Percentiles rank a stretch among this genome's conserved stretches.
Conservation (phyloP, 352 stramenopile genomes). For the Saprolegnia diclina region DNA sequence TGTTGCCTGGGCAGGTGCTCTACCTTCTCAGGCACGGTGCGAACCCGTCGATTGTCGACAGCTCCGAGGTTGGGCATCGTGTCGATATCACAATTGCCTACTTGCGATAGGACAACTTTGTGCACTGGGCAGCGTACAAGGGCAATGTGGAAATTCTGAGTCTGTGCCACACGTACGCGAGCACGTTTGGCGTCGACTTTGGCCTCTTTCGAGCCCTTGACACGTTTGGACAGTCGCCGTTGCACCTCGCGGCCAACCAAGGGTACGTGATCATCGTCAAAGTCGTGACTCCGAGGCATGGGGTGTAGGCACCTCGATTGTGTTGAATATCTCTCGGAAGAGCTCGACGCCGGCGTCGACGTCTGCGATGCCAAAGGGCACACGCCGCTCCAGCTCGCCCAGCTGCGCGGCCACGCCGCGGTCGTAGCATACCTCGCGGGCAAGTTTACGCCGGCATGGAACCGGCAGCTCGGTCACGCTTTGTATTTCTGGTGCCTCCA, state of each 20-base stretch:
- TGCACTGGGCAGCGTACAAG: conserved; percentile 86
- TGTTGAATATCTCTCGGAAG: conserved; percentile 76
- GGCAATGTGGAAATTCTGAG: conserved; percentile 73
- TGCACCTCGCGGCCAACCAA: conserved; percentile 77
- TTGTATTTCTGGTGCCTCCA: conserved; percentile 4
- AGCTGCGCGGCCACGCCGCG: conserved; percentile 46
- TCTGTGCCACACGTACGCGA: conserved; percentile 50
- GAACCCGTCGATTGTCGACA: conserved; percentile 51
- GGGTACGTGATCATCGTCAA: conserved; percentile 16
- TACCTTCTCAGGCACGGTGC: conserved; percentile 69
- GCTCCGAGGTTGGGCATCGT: not conserved
- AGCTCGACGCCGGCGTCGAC: conserved; percentile 55
- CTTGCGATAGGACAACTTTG: conserved; percentile 60
- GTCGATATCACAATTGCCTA: conserved; percentile 19
- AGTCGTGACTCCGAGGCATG: not conserved
- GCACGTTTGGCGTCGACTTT: conserved; percentile 6
- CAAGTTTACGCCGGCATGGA: conserved; percentile 49
- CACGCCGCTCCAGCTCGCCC: conserved; percentile 55
- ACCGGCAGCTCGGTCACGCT: conserved; percentile 28
- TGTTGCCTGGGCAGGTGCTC: conserved; percentile 55
- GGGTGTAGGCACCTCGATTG: conserved; percentile 42
- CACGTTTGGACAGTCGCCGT: conserved; percentile 67
- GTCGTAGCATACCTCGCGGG: conserved; percentile 52
- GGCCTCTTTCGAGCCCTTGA: conserved; percentile 44
- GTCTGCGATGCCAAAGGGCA: conserved; percentile 47